A percentile compares a stretch with the other conserved stretches of the same genome.
Evolutionary conservation across 495 filamentous ascomycete genomes (phyloP).

Genomic region (Neurospora sp.): DNA sequence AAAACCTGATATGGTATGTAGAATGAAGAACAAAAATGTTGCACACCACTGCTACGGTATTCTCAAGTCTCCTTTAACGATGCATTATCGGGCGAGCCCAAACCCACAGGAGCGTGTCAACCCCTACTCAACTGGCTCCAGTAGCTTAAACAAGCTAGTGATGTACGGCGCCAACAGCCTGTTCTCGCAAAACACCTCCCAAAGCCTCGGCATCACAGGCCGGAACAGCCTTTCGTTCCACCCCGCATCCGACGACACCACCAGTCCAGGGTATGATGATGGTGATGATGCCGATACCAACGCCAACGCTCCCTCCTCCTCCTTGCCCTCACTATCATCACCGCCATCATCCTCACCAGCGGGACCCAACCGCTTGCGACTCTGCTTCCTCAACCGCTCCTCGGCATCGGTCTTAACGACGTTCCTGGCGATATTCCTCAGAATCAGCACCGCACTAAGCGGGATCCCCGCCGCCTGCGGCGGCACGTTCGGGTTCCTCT

Average conservation of each 20-base stretch:
- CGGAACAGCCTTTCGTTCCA: constrained; percentile 44
- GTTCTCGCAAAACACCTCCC: constrained; percentile 46
- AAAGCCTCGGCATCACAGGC: constrained; percentile 36
- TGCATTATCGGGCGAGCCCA: not conserved
- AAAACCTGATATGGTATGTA: not conserved
- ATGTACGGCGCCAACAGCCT: constrained; percentile 29
- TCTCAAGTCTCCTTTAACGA: not conserved
- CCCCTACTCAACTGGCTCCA: constrained; percentile 4
- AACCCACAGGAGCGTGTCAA: not conserved
- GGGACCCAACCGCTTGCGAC: constrained; percentile 9
- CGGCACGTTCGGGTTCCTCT: constrained; percentile 44
- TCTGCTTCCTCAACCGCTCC: constrained; percentile 41
- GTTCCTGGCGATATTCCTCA: constrained; percentile 80
- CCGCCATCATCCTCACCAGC: not conserved
- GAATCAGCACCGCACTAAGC: constrained; percentile 69
- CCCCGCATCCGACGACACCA: constrained; percentile 17
- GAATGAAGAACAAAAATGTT: not conserved
- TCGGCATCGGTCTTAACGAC: constrained; percentile 49
- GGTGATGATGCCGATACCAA: not conserved
- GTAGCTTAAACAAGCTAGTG: constrained; percentile 17
- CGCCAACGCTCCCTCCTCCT: constrained; percentile 14
- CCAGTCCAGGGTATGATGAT: not conserved
- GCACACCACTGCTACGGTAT: not conserved
- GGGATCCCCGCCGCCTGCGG: constrained; percentile 74
- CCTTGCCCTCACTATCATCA: constrained; percentile 28